These are phyloP conservation scores for Bruguiera sexangula DNA, from an alignment of 345 rosid species.

Conservation along the genomic window DNA sequence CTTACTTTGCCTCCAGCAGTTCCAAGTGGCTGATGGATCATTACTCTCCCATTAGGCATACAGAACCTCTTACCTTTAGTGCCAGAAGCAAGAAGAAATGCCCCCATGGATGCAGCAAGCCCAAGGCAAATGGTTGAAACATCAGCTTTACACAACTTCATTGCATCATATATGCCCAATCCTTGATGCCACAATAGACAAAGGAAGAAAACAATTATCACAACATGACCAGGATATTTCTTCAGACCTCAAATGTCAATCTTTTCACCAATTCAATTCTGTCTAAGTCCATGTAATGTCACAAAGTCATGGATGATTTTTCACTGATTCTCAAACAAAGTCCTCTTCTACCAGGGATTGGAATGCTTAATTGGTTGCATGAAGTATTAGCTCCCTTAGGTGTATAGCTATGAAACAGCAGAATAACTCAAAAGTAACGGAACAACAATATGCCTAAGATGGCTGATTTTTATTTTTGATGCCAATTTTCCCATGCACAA, in stretches of 20 bases:
- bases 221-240: not conserved
- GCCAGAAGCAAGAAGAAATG: constrained; percentile 85
- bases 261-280: not conserved
- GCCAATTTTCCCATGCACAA: too few species aligned
- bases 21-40: constrained; percentile 96
- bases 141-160: constrained; percentile 94
- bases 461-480: too few species aligned
- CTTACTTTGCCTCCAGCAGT: constrained; percentile 80
- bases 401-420: too few species aligned
- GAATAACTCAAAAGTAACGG: too few species aligned
- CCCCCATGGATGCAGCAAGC: constrained; percentile 91
- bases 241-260: not conserved
- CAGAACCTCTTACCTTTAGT: constrained; percentile 88
- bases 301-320: not conserved
- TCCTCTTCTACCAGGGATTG: not conserved
- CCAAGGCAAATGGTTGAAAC: constrained; percentile 93
- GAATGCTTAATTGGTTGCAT: not conserved
- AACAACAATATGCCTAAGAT: too few species aligned
- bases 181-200: constrained; percentile 39
- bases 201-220: constrained; percentile 13
- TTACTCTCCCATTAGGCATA: constrained; percentile 93
- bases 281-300: not conserved
- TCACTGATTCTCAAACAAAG: not conserved
- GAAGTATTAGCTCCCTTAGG: not conserved
- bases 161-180: constrained; percentile 94